phyloP scores from a whole-genome alignment of 257 asterid genomes.

The Solanum chilense region DNA sequence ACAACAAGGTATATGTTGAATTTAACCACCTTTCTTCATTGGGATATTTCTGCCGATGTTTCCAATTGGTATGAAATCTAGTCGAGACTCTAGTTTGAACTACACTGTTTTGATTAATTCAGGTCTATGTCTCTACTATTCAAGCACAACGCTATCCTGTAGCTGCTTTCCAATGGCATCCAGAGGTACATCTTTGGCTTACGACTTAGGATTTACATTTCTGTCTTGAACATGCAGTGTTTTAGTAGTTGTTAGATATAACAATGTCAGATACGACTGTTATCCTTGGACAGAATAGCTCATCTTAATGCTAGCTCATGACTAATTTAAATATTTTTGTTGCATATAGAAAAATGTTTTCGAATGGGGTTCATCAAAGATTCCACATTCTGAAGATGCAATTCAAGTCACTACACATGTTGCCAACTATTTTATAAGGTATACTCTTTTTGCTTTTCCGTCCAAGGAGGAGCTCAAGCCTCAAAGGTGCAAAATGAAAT shows the following conservation, averaged over 20 bases:
- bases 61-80: not conserved
- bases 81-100: not conserved
- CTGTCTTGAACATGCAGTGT: not conserved
- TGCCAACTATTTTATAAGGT: constrained; percentile 82
- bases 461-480: not conserved
- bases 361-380: constrained; percentile 79
- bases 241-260: not conserved
- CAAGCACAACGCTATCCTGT: constrained; percentile 66
- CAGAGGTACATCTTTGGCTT: constrained; percentile 50
- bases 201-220: not conserved
- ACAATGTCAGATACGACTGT: not conserved
- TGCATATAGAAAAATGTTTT: constrained; percentile 79
- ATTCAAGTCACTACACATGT: constrained; percentile 84
- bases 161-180: constrained; percentile 91
- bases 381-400: constrained; percentile 95
- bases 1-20: constrained; percentile 41
- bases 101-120: not conserved
- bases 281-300: not conserved
- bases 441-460: not conserved
- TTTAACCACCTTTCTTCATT: not conserved
- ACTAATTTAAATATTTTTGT: not conserved
- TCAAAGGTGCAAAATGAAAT: not conserved
- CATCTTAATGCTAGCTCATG: not conserved
- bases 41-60: not conserved
- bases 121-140: constrained; percentile 85